A percentile compares a stretch with the other conserved stretches of the same genome.
phyloP scores from a whole-genome alignment of 345 rosid species.

The Crucihimalaya himalaica region DNA sequence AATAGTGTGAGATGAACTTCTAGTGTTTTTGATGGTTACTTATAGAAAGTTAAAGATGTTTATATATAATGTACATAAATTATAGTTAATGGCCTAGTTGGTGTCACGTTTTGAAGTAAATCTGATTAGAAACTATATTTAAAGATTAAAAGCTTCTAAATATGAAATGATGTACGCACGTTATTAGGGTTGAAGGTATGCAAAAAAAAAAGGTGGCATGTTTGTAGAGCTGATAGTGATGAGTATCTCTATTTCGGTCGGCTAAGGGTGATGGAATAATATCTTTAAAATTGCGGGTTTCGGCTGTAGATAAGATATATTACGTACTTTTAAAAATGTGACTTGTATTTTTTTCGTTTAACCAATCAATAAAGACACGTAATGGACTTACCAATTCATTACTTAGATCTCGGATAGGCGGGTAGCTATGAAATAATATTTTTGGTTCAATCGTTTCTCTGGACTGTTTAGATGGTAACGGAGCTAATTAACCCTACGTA shows the following conservation, averaged over 20 bases:
- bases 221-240: slow-evolving; percentile 27
- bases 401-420: not conserved
- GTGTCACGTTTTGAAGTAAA: slow-evolving; percentile 35
- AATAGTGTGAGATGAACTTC: not conserved
- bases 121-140: not conserved
- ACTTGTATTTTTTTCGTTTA: not conserved
- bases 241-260: slow-evolving; percentile 19
- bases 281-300: slow-evolving; percentile 30
- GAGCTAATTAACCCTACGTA: not conserved
- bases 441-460: not conserved
- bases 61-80: not conserved
- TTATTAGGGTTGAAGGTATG: slow-evolving; percentile 20
- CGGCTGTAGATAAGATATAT: slow-evolving; percentile 25
- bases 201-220: slow-evolving; percentile 3
- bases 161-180: slow-evolving; percentile 38
- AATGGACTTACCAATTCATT: not conserved
- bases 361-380: not conserved
- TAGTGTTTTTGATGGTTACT: slow-evolving; percentile 14
- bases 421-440: not conserved
- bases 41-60: not conserved
- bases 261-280: slow-evolving; percentile 26
- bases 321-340: not conserved
- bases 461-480: not conserved
- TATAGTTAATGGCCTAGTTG: slow-evolving; percentile 31
- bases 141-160: not conserved